Evolutionary conservation across 495 filamentous ascomycete genomes (phyloP), one percentile per base, ranked within the genome.

Genomic region (Aspergillus nanangensis): DNA sequence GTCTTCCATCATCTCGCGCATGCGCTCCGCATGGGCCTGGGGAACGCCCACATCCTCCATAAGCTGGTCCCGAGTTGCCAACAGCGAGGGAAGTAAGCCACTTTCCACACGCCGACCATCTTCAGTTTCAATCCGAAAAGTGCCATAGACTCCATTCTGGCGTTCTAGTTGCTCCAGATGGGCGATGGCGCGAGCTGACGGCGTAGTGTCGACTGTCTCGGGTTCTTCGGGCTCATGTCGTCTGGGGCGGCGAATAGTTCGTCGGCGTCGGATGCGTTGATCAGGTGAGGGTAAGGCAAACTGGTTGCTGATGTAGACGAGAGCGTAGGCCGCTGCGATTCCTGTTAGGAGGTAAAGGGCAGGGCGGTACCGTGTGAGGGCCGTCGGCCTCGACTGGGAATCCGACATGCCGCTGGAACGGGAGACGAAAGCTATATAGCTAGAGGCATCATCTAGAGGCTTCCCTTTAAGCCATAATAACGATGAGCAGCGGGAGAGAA

Each of bases 1-100:
- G 31, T 70, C 69, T 41, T 77, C 74, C 66, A 77, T 70, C 65
- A 74, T 72, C 48, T 72, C 62, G 31, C 71, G 70, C 59, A 75
- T 69, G 45, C 64, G 62, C 50, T 69, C 66, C 14, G 74, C 74
- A 50, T 74, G 67, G 38, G 56, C 63, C 14, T 57, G 38, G 3
- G 61, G 62, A 11, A 72, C 66, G 8, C 67, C 67, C 4, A 72
- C 68, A 40, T 71, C 62, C 44, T 65, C 63, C 67, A 70, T 70
- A 36, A 77, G 57, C 42, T 74, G 71, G 41, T 72, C 66, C 23
- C 69, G 66, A 9, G 71, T 74, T 35, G 65, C 67, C 10, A 72
- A 62, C 10, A 71, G 51, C 8, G 69, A 70, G 21, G 71, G 74
- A 14, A 77, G 60, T 22, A 71, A 51, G 8, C 71, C 69, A 44